Base-by-base conservation (phyloP, 192 early-diverging fungal species). In the Umbelopsis vinacea region DNA sequence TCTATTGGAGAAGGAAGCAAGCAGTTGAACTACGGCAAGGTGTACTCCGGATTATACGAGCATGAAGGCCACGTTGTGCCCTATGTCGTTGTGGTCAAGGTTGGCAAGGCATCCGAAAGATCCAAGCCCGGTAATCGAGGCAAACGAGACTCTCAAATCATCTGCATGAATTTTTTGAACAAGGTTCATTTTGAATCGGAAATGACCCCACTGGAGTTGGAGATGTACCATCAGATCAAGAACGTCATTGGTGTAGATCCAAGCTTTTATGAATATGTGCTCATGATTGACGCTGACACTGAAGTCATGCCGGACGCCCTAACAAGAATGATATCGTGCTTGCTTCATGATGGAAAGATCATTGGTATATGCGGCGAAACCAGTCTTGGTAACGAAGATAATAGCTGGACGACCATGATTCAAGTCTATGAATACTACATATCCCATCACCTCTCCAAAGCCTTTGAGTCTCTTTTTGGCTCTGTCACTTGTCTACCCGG, bases 361-460 rank as follows among this genome's bases (percentile, higher is more conserved):
- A 91, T 95, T 74, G 98, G 97, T 11, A 84, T 96, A 26, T 98
- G 96, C 77, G 98, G 98, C 72, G 98, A 99, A 79, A 99, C 98
- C 15, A 85, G 85, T 73, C 86, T 99, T 72, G 87, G 92, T 11
- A 98, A 98, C 78, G 95, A 97, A 79, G 91, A 94, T 75, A 87
- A 92, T 73, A 92, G 93, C 19, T 98, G 94, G 94, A 91, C 94
- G 47, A 96, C 97, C 19, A 97, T 97, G 95, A 98, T 99, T 81
- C 97, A 98, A 73, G 95, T 99, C 50, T 98, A 98, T 76, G 97
- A 99, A 81, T 98, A 98, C 85, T 98, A 93, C 79, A 97, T 98
- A 69, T 93, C 91, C 29, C 97, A 98, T 85, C 95, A 98, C 73
- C 83, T 98, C 75, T 90, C 96, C 60, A 98, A 98, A 82, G 94